Evolutionary conservation across 176 grass and related monocot species (phyloP).

Genomic region (Typha latifolia): DNA sequence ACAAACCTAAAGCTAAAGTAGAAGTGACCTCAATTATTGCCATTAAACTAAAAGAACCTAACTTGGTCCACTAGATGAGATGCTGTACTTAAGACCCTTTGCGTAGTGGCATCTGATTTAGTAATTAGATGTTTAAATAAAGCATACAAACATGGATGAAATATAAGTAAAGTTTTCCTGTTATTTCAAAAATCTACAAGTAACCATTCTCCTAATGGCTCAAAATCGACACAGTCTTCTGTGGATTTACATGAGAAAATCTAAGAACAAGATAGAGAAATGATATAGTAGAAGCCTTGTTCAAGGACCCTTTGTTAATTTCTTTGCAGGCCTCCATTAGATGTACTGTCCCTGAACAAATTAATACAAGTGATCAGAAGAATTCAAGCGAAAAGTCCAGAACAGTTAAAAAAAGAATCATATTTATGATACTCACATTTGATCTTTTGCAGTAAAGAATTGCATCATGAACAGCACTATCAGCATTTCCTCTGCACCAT

Average conservation of each 20-base stretch:
- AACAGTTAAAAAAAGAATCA: neutral
- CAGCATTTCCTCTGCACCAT: conserved; percentile 69
- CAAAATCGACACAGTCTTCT: neutral
- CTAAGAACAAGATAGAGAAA: neutral
- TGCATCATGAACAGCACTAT: conserved; percentile 70
- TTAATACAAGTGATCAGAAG: conserved; percentile 4
- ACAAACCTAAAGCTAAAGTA: neutral
- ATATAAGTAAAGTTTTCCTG: neutral
- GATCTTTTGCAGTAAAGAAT: conserved; percentile 95
- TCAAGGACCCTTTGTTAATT: neutral
- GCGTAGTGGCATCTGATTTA: too few relatives aligned
- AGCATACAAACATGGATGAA: neutral
- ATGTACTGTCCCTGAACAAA: conserved; percentile 43
- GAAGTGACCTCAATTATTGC: neutral
- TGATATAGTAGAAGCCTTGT: conserved; percentile 3
- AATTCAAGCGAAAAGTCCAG: neutral
- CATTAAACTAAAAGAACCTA: neutral
- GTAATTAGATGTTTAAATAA: neutral
- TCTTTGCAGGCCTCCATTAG: neutral
- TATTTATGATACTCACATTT: conserved; percentile 26
- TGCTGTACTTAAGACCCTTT: neutral
- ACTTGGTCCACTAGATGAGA: neutral
- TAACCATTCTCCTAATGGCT: neutral
- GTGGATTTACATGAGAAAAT: neutral
- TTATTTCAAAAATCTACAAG: neutral